Evolutionary conservation across 352 stramenopile species (phyloP), one percentile per base, ranked within the genome.

Genomic region (Globisporangium rhizosaccharum): DNA sequence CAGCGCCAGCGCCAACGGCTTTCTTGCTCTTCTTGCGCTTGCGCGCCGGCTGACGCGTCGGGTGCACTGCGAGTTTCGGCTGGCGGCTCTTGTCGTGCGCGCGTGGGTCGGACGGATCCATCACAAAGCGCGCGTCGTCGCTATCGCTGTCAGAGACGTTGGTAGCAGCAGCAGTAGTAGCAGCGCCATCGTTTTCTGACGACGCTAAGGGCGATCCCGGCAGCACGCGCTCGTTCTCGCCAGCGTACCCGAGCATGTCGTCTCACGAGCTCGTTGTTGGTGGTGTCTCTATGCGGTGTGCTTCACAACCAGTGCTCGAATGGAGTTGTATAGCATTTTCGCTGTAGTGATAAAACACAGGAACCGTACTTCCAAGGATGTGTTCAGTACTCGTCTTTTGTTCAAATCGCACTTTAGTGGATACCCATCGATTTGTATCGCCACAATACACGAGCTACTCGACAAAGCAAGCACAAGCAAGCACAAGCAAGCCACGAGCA

Each of bases 101-200:
- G 18, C 82, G 79, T 28, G 82, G 82, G 56, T 92, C 79, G 44
- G 82, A 92, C 17, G 82, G 82, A 45, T 92, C 82, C 77, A 92
- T 76, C n/a, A 88, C 67, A 37, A 86, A 77, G 48, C 78, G 26
- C 25, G 73, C 53, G 45, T 85, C 79, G 37, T 71, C 66, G 30
- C 33, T 39, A 8, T 90, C 79, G 45, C 65, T 67, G 11, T 73
- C 68, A 17, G 41, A n/a, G n/a, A 12, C 12, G 18, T 10, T 39
- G 0, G 33, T 6, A 12, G 10, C 10, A 10, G 51, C 10, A 17
- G 11, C 1, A 11, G 50, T 17, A n/a, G 39, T n/a, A 45, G 15
- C 14, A n/a, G 15, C 41, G 41, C 3, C 5, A 20, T 46, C 41
- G 20, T 67, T 79, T 42, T 77, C 72, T 9, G 51, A 66, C 14